Percentiles rank a stretch among this genome's conserved stretches.
These are phyloP conservation scores for Pythium pyrilobum DNA, from an alignment of 352 stramenopile genomes.

Conservation along the genomic window DNA sequence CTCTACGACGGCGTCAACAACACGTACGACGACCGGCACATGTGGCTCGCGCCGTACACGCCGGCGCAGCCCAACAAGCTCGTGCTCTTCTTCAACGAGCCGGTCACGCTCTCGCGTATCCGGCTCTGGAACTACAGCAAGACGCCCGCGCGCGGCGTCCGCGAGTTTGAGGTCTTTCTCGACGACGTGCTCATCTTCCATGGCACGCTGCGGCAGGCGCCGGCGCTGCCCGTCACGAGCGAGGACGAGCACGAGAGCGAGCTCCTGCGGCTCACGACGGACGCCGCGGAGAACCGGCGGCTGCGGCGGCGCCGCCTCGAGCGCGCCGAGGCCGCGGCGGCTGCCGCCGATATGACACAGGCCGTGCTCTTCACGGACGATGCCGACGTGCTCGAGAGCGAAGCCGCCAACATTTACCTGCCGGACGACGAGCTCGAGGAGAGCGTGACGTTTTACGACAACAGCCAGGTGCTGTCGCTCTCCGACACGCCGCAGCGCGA, in stretches of 20 bases:
- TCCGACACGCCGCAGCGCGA: conserved; percentile 45
- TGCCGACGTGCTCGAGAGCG: conserved; percentile 40
- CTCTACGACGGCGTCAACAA: conserved; percentile 71
- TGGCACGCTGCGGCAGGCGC: conserved; percentile 41
- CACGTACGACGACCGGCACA: conserved; percentile 71
- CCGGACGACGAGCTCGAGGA: conserved; percentile 54
- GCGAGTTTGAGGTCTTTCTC: conserved; percentile 77
- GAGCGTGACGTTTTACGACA: conserved; percentile 71
- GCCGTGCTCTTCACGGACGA: conserved; percentile 77
- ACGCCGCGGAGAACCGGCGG: conserved; percentile 34
- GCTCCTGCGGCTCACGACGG: conserved; percentile 14
- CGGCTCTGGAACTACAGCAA: conserved; percentile 88
- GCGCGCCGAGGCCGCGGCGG: conserved; percentile 35
- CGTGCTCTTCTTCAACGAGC: conserved; percentile 75
- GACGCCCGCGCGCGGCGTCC: conserved; percentile 65
- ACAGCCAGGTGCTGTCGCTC: conserved; percentile 64
- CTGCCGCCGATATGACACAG: conserved; percentile 52
- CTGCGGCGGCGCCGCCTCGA: conserved; percentile 37
- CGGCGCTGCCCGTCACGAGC: conserved; percentile 23
- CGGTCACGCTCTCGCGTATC: conserved; percentile 70
- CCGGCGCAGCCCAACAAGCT: conserved; percentile 63
- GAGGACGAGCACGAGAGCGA: conserved; percentile 21
- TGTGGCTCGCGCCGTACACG: conserved; percentile 70
- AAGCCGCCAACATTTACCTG: conserved; percentile 48
- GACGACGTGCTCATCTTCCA: conserved; percentile 83